Percentiles rank a stretch among this genome's conserved stretches.
Evolutionary conservation across 139 green algal genomes (phyloP).

Genomic region (Volvox africanus): DNA sequence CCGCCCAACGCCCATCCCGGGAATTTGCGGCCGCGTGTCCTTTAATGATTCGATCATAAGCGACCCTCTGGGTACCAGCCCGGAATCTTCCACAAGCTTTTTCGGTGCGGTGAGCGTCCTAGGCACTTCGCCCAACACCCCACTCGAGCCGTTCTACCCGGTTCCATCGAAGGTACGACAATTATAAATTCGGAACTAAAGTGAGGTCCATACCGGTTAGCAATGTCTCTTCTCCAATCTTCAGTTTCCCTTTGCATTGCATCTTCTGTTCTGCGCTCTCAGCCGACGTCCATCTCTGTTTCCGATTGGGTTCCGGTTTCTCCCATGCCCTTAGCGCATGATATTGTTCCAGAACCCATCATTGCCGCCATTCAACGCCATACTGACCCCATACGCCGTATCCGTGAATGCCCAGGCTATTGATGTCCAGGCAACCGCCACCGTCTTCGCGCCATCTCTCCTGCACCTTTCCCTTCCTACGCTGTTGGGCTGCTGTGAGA

Average conservation of each 20-base stretch:
- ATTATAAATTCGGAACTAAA: too few species aligned
- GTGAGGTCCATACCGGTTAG: too few species aligned
- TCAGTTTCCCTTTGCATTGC: too few species aligned
- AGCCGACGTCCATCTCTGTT: neutral
- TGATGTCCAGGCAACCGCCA: neutral
- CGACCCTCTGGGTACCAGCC: slow-evolving; percentile 3
- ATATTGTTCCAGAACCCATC: neutral
- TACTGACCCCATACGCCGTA: neutral
- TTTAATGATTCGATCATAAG: neutral
- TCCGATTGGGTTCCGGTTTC: neutral
- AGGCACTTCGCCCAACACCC: slow-evolving; percentile 9
- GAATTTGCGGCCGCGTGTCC: neutral
- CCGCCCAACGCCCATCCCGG: neutral
- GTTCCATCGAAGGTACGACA: neutral
- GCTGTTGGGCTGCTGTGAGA: slow-evolving; percentile 52
- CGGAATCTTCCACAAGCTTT: neutral
- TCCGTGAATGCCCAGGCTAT: neutral
- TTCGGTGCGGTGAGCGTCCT: neutral
- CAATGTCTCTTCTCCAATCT: too few species aligned
- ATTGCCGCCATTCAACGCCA: too few species aligned
- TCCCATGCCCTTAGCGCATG: neutral
- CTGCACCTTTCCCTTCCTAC: slow-evolving; percentile 34
- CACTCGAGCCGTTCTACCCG: neutral
- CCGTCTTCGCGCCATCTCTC: neutral
- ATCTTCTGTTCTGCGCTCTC: too few species aligned